Base-by-base conservation (phyloP, 192 early-diverging fungal species). In the Gamsiella multidivaricata region DNA sequence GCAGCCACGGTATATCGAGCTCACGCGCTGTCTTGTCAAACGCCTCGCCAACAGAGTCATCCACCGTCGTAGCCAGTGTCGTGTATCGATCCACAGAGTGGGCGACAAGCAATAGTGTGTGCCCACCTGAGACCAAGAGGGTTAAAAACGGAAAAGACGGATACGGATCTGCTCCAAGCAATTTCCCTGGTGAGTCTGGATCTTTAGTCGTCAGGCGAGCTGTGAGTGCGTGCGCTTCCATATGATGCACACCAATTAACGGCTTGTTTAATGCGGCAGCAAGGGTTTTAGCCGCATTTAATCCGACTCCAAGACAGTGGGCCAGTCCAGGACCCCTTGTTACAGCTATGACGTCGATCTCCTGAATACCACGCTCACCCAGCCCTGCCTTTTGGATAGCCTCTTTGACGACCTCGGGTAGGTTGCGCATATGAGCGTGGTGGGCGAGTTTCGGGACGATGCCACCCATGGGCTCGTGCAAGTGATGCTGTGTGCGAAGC, bases 191-290 rank as follows among this genome's bases (percentile, higher is more conserved):
- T 17, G 17, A 25, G 28, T 70, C 56, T 4, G 80, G 47, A 31
- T 76, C 46, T n/a, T 22, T 26, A 5, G 82, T 81, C 1, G 83
- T 86, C 42, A 94, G 83, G 3, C 93, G 89, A 37, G 90, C 91
- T 51, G 91, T 92, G 42, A 93, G 73, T 9, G 93, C 91, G 54
- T 94, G 93, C 3, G 91, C 93, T 72, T 94, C 93, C 93, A 93
- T 94, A 65, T 94, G 93, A 70, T 94, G 93, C 42, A 93, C 91
- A 28, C 93, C 93, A 34, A 94, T 70, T 26, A 94, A 79, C 15
- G 93, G 91, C 69, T 87, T 88, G 32, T 80, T 68, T 28, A 85
- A 45, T 20, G 85, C 91, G 0, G 90, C 91, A 12, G 93, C 93
- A 50, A 94, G 65, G 20, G 89, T 86, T 56, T 93, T 93, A 31